phyloP scores from a whole-genome alignment of 495 filamentous ascomycete genomes.

The Aspergillus indologenus region DNA sequence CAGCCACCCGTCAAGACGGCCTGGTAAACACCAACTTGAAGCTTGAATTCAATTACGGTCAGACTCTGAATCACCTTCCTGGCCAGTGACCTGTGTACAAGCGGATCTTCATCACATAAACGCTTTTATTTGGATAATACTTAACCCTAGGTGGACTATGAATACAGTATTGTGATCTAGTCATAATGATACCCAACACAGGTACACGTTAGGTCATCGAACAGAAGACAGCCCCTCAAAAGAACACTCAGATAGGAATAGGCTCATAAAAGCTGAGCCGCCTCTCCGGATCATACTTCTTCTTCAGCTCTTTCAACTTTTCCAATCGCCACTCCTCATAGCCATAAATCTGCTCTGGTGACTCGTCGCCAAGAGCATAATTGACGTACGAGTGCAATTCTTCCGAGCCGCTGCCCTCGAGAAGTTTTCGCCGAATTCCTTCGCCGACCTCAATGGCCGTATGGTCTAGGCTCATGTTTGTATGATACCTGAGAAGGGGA shows the following conservation, averaged over 20 bases:
- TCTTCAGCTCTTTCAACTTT: conserved; percentile 12
- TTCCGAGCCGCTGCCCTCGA: conserved; percentile 16
- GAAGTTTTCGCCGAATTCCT: conserved; percentile 18
- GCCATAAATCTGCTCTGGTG: conserved; percentile 40
- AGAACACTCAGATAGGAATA: conserved; percentile 6
- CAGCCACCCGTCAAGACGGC: neutral
- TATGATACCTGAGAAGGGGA: conserved; percentile 15
- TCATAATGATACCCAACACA: neutral
- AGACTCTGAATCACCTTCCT: too few species aligned
- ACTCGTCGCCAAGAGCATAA: conserved; percentile 46
- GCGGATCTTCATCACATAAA: too few species aligned
- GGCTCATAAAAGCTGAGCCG: conserved; percentile 14
- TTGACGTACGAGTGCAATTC: conserved; percentile 45
- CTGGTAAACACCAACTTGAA: too few species aligned
- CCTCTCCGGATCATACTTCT: conserved; percentile 11
- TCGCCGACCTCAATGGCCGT: conserved; percentile 20
- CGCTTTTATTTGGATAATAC: too few species aligned
- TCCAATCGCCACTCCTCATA: conserved; percentile 45
- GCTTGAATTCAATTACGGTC: too few species aligned
- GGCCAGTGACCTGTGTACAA: too few species aligned
- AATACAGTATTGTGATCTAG: neutral
- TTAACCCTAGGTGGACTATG: neutral
- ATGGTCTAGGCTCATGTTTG: conserved; percentile 19
- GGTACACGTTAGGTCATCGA: neutral
- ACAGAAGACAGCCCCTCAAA: neutral